These are phyloP conservation scores for Rhododendron mucronatum DNA, from an alignment of 148 eudicot genomes.

Conservation along the genomic window DNA sequence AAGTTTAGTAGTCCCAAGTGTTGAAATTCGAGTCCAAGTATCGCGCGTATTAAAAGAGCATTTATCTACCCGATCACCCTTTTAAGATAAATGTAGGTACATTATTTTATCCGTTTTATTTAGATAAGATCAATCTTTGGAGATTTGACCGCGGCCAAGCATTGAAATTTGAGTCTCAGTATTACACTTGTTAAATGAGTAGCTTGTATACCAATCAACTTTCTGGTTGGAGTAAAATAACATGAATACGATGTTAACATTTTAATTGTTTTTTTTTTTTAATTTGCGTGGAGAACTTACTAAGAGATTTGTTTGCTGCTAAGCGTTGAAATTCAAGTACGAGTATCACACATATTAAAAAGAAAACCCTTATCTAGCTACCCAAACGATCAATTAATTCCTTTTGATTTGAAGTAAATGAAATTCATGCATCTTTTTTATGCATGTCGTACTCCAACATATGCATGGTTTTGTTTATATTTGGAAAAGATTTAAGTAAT, in stretches of 20 bases:
- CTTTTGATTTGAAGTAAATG: not conserved
- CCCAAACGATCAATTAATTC: not conserved
- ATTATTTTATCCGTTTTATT: not conserved
- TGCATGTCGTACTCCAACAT: not conserved
- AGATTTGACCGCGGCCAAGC: not conserved
- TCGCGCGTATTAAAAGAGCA: not conserved
- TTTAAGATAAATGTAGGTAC: not conserved
- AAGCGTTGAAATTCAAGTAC: not conserved
- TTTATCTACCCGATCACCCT: not conserved
- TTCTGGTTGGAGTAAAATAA: not conserved
- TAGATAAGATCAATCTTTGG: not conserved
- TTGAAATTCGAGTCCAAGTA: not conserved
- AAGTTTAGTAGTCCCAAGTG: not conserved
- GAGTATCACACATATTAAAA: not conserved
- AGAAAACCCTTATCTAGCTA: not conserved
- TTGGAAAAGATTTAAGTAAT: not conserved
- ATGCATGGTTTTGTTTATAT: not conserved
- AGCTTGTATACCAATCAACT: not conserved
- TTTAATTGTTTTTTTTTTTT: not conserved
- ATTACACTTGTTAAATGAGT: not conserved
- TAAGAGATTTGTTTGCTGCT: not conserved
- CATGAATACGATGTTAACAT: not conserved
- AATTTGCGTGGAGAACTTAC: not conserved
- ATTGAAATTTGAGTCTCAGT: not conserved
- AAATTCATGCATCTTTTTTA: no score